A percentile compares a stretch with the other conserved stretches of the same genome.
Evolutionary conservation across 179 eudicot genomes (phyloP).

Genomic region (Beta lomatogona): DNA sequence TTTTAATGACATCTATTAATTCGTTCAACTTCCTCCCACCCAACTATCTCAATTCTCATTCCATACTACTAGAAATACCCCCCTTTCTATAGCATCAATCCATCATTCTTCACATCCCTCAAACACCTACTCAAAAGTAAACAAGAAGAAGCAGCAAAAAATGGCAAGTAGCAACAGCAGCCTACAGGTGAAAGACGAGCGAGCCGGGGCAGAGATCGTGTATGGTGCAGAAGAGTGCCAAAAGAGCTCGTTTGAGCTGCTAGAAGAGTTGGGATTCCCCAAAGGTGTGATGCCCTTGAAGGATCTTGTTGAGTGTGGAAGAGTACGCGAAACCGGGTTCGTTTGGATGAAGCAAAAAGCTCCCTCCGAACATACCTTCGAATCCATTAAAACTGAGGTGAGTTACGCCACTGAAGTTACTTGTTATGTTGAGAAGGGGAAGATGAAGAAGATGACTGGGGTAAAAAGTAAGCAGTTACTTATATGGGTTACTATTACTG

Average conservation of each 20-base stretch:
- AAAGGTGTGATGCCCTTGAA: slow-evolving; percentile 75
- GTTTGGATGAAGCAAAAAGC: slow-evolving; percentile 89
- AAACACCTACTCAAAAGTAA: not conserved
- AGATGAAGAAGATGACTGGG: slow-evolving; percentile 84
- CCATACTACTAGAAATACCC: slow-evolving; percentile 4
- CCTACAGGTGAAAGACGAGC: slow-evolving; percentile 28
- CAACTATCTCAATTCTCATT: slow-evolving; percentile 3
- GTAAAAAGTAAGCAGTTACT: slow-evolving; percentile 77
- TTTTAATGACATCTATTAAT: slow-evolving; percentile 3
- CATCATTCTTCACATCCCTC: not conserved
- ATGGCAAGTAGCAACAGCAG: slow-evolving; percentile 25
- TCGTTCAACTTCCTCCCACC: slow-evolving; percentile 37
- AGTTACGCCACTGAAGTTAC: slow-evolving; percentile 80
- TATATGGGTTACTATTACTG: slow-evolving; percentile 76
- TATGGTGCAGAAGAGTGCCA: slow-evolving; percentile 70
- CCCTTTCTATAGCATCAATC: not conserved
- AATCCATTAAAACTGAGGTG: slow-evolving; percentile 48
- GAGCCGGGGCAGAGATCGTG: slow-evolving; percentile 72
- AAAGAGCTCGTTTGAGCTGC: slow-evolving; percentile 54
- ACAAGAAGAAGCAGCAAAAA: not conserved
- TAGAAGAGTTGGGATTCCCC: slow-evolving; percentile 76
- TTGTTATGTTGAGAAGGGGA: slow-evolving; percentile 62
- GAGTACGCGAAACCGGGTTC: slow-evolving; percentile 74
- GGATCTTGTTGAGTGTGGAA: slow-evolving; percentile 76
- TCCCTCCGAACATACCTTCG: slow-evolving; percentile 74